These are phyloP conservation scores for Flueggea neowawraea DNA, from an alignment of 441 rosid species.

Conservation along the genomic window DNA sequence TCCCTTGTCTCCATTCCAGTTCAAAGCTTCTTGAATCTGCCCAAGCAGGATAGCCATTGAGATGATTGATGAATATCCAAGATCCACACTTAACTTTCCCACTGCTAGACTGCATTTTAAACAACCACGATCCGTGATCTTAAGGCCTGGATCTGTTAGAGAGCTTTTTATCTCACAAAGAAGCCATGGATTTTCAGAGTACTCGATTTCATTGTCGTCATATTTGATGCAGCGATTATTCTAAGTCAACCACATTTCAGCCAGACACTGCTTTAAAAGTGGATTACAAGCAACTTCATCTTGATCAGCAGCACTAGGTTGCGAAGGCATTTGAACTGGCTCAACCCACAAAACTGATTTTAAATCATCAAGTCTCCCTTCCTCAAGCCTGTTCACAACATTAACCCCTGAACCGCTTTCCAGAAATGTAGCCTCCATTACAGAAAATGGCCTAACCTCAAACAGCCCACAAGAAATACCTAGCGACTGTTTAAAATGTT, in stretches of 20 bases:
- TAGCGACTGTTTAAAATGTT: slow-evolving; percentile 41
- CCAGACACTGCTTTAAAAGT: slow-evolving; percentile 42
- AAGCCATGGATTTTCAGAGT: slow-evolving; percentile 59
- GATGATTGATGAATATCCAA: slow-evolving; percentile 52
- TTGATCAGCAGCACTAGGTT: slow-evolving; percentile 27
- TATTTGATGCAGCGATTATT: slow-evolving; percentile 33
- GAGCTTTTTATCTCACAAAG: slow-evolving; percentile 59
- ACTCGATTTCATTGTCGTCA: slow-evolving; percentile 44
- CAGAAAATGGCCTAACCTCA: slow-evolving; percentile 42
- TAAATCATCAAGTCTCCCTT: slow-evolving; percentile 30
- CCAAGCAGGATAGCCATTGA: slow-evolving; percentile 54
- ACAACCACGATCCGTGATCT: slow-evolving; percentile 43
- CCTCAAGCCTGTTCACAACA: slow-evolving; percentile 30
- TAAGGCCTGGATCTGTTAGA: slow-evolving; percentile 41
- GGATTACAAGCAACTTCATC: slow-evolving; percentile 31
- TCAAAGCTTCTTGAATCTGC: slow-evolving; percentile 50
- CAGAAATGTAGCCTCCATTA: slow-evolving; percentile 19
- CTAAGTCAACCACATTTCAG: slow-evolving; percentile 76
- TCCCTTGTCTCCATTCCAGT: slow-evolving; percentile 29
- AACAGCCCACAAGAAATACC: slow-evolving; percentile 62
- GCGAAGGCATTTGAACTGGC: slow-evolving; percentile 52
- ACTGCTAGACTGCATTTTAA: slow-evolving; percentile 62
- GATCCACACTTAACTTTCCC: slow-evolving; percentile 59
- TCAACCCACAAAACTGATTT: slow-evolving; percentile 52
- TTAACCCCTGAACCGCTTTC: slow-evolving; percentile 27